Evolutionary conservation across 495 filamentous ascomycete species (phyloP), one percentile per base, ranked within the genome.

Genomic region (Neurospora terricola): DNA sequence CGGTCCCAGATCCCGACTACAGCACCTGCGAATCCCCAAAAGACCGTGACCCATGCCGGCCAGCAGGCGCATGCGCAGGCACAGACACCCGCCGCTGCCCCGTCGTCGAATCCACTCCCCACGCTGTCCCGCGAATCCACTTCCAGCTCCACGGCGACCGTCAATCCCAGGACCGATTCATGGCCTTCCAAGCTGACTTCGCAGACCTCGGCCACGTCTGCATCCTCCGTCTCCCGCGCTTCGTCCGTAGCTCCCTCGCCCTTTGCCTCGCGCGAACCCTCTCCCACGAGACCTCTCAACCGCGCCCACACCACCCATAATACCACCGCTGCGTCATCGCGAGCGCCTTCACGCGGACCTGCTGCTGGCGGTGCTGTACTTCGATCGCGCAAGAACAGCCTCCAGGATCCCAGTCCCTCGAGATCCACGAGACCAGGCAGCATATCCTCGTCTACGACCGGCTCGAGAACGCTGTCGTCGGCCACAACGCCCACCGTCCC

Each of bases 391-490:
- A 93, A 92, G 82, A 90, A 89, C 79, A 87, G 83, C 72, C 85
- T 86, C 72, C 87, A 90, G 73, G 92, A 94, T 71, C 82, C 85
- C 43, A 94, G 90, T 75, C 93, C 93, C 2, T 84, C 83, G 72
- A 87, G 92, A 77, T 81, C 82, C 23, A 78, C 84, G 73, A 86
- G 82, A 78, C 82, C 84, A 62, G 81, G 80, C 77, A 81, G 82
- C 62, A 87, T 89, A 37, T 86, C 91, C 71, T 86, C 88, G 21
- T 85, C 90, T 68, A 86, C 91, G 38, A 85, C 88, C 69, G 88
- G 90, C 75, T 79, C 79, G 70, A 88, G 89, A 76, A 88, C 88
- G 59, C 82, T 94, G 38, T 91, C 90, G 7, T 87, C 91, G 9
- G 80, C 88, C 38, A 88, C 83, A 59, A 90, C 88, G 62, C 89